phyloP scores from a whole-genome alignment of 2,329 filamentous ascomycete species.

The Scortechinia acanthostroma region DNA sequence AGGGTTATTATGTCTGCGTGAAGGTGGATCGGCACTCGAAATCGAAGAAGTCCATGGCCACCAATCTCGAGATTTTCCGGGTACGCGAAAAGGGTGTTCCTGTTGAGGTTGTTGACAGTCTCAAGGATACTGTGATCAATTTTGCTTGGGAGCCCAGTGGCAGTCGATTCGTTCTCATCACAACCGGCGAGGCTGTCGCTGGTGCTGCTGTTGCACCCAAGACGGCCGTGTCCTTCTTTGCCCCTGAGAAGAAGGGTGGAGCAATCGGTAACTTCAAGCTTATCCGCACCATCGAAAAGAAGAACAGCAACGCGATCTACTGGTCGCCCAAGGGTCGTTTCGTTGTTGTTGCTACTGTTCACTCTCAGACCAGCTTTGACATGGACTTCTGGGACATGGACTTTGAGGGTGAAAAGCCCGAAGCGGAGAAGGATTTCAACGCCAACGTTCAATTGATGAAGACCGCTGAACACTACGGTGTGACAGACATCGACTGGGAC shows the following conservation, averaged over 20 bases:
- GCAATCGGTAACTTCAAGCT: constrained; percentile 90
- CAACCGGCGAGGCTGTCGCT: constrained; percentile 74
- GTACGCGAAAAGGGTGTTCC: constrained; percentile 95
- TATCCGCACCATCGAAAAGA: constrained; percentile 91
- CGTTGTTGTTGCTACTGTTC: constrained; percentile 85
- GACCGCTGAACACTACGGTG: constrained; percentile 77
- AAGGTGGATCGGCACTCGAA: constrained; percentile 99
- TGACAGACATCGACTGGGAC: constrained; percentile 97
- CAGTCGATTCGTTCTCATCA: constrained; percentile 94
- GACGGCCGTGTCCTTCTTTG: constrained; percentile 92
- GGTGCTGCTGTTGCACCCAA: constrained; percentile 82
- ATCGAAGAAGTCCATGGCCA: constrained; percentile 95
- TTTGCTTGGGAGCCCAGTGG: constrained; percentile 99
- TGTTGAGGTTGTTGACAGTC: constrained; percentile 91
- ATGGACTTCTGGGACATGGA: constrained; percentile 97
- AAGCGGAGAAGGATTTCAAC: constrained; percentile 85
- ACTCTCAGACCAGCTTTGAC: constrained; percentile 87
- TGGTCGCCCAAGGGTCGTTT: constrained; percentile 96
- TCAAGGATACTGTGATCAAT: constrained; percentile 98
- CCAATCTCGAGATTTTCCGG: constrained; percentile 96
- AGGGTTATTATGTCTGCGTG: constrained; percentile 87
- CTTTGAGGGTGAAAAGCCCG: constrained; percentile 93
- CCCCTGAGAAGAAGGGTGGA: constrained; percentile 86
- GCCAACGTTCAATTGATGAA: constrained; percentile 95
- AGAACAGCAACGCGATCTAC: constrained; percentile 99